phyloP scores from a whole-genome alignment of 176 grass and related monocot species.

The Aegilops tauschii region DNA sequence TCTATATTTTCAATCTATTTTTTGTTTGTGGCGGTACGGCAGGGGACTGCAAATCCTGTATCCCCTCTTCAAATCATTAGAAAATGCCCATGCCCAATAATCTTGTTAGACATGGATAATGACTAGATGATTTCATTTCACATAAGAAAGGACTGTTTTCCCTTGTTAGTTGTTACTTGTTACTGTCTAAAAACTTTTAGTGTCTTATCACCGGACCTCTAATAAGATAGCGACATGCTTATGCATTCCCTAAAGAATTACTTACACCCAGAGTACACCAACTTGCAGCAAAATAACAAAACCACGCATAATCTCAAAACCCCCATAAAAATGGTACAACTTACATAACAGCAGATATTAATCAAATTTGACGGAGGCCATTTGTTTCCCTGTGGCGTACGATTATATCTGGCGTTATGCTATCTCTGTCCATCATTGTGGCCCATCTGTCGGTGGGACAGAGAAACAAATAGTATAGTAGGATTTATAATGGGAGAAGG shows the following conservation, averaged over 20 bases:
- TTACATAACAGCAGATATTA: too few relatives aligned
- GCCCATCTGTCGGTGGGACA: too few relatives aligned
- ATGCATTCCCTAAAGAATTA: neutral
- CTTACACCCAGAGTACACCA: too few relatives aligned
- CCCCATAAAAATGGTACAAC: too few relatives aligned
- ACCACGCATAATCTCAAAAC: too few relatives aligned
- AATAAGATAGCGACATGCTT: neutral
- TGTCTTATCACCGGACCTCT: neutral
- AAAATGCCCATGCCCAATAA: conserved; percentile 5
- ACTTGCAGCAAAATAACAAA: too few relatives aligned
- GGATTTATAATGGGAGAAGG: too few relatives aligned
- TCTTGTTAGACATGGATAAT: conserved; percentile 1
- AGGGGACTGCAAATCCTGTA: neutral
- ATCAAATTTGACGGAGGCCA: too few relatives aligned
- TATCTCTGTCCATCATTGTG: too few relatives aligned
- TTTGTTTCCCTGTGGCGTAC: too few relatives aligned
- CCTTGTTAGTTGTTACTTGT: neutral
- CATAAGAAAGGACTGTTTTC: neutral
- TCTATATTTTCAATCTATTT: neutral
- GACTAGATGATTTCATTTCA: neutral
- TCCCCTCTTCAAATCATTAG: neutral
- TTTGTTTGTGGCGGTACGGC: neutral
- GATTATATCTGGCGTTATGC: too few relatives aligned
- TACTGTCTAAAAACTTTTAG: neutral
- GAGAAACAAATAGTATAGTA: too few relatives aligned